phyloP scores from a whole-genome alignment of 371 early-diverging fungal species.

The Sporodiniella umbellata region DNA sequence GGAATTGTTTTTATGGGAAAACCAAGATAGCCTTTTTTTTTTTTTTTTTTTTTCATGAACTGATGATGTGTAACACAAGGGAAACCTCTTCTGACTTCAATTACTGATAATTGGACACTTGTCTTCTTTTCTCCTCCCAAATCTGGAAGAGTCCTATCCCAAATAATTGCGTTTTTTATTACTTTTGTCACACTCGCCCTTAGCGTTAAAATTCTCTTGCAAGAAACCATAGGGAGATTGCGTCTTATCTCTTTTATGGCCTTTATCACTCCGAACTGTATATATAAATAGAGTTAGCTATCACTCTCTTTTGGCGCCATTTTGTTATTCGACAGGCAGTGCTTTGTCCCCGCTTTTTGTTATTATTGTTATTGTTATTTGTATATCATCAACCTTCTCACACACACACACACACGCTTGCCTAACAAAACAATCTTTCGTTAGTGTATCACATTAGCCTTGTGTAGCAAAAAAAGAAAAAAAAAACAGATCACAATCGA shows the following conservation, averaged over 20 bases:
- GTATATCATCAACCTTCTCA: not conserved
- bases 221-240: not conserved
- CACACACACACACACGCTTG: not conserved
- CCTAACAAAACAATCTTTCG: no score
- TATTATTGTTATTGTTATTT: not conserved
- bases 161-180: not conserved
- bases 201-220: not conserved
- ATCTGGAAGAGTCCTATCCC: not conserved
- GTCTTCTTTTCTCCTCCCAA: slow-evolving; percentile 1
- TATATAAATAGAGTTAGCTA: no score
- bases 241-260: not conserved
- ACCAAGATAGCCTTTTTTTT: not conserved
- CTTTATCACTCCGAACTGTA: not conserved
- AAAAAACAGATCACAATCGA: not conserved
- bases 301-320: no score
- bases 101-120: not conserved
- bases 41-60: not conserved
- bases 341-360: no score
- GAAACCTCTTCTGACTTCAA: not conserved
- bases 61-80: not conserved
- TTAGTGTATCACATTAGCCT: not conserved
- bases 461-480: not conserved
- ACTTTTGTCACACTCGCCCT: not conserved
- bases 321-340: no score
- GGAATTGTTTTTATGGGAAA: not conserved